These are phyloP conservation scores for Hyaloscypha variabilis DNA, from an alignment of 495 filamentous ascomycete species.

Conservation along the genomic window DNA sequence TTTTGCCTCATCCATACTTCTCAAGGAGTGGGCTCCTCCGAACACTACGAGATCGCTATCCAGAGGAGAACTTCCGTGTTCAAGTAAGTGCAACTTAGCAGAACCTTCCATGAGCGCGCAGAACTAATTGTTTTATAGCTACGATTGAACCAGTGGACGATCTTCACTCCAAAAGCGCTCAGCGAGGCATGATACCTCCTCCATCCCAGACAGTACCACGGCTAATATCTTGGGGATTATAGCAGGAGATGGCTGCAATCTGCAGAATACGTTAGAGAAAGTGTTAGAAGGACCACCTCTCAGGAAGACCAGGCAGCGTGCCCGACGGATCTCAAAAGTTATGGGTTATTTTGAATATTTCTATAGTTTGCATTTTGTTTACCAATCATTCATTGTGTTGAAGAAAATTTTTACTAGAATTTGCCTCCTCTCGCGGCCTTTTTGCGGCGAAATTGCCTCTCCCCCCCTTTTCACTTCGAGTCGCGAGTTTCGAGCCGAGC, in stretches of 20 bases:
- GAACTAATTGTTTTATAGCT: not conserved
- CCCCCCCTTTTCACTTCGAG: not conserved
- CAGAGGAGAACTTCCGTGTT: not conserved
- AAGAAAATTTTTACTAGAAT: not conserved
- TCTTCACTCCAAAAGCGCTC: not conserved
- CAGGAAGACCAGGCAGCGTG: conserved; percentile 1
- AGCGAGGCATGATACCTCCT: not conserved
- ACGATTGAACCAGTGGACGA: conserved; percentile 4
- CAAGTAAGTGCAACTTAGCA: not conserved
- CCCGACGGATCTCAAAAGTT: not conserved
- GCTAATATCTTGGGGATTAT: not conserved
- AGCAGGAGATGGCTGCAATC: not conserved
- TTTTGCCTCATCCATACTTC: conserved; percentile 1
- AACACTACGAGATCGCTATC: not conserved
- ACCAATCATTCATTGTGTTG: not conserved
- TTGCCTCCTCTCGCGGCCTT: not conserved
- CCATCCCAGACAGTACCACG: not conserved
- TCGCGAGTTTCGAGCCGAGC: not conserved
- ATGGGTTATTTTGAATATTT: not conserved
- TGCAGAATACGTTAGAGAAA: not conserved
- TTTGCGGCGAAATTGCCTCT: too few species aligned
- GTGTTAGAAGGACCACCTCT: not conserved
- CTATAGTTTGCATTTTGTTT: not conserved
- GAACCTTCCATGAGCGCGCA: not conserved
- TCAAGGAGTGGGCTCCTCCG: not conserved